Conservation (phyloP, 2,329 filamentous ascomycete genomes). For the Verticillium nubilum region DNA sequence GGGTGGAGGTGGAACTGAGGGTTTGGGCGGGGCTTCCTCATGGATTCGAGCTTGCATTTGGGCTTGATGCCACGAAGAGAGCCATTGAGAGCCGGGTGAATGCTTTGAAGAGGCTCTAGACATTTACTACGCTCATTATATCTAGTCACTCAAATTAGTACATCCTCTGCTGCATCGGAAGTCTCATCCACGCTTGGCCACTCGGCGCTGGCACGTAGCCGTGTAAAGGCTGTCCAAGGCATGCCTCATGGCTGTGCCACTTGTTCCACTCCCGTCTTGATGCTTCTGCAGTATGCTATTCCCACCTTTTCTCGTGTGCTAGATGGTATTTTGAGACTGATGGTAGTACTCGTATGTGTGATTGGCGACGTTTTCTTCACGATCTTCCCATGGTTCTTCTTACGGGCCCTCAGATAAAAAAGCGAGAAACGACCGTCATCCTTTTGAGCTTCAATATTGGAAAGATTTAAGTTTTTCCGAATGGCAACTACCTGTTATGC, state of each 20-base stretch:
- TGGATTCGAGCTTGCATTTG: slow-evolving; percentile 21
- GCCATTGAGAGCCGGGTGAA: slow-evolving; percentile 16
- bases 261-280: slow-evolving; percentile 8
- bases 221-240: slow-evolving; percentile 5
- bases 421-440: slow-evolving; percentile 38
- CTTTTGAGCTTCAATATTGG: slow-evolving; percentile 35
- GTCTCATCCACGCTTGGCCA: slow-evolving; percentile 7
- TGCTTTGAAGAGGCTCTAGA: slow-evolving; percentile 7
- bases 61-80: slow-evolving; percentile 11
- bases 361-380: slow-evolving; percentile 33
- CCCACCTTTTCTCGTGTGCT: background rate
- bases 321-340: background rate
- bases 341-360: slow-evolving; percentile 10
- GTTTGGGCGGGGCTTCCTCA: slow-evolving; percentile 34
- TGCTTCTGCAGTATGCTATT: slow-evolving; percentile 3
- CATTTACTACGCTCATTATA: background rate
- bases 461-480: slow-evolving; percentile 21
- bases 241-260: slow-evolving; percentile 6
- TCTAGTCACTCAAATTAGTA: too few relatives aligned
- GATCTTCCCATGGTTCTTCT: slow-evolving; percentile 35
- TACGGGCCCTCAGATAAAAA: slow-evolving; percentile 39
- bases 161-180: too few relatives aligned
- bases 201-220: slow-evolving; percentile 2
- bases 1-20: slow-evolving; percentile 31
- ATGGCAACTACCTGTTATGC: too few relatives aligned